A percentile compares a stretch with the other conserved stretches of the same genome.
Conservation (phyloP, 345 rosid species). For the Populus euphratica region DNA sequence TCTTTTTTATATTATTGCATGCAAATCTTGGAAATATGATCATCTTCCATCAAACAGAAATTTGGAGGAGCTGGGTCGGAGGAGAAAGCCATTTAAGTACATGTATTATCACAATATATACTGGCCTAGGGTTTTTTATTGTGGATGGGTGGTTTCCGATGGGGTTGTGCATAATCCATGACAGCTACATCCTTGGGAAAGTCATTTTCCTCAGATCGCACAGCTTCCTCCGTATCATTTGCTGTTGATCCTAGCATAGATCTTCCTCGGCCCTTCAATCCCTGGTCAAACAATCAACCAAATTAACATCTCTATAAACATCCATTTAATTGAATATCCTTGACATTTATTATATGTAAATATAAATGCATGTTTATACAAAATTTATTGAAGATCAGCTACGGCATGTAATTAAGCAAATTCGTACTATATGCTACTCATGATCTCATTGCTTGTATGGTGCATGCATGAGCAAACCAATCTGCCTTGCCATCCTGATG, state of each 20-base stretch:
- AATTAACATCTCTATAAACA: background rate
- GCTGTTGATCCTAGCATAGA: conserved; percentile 20
- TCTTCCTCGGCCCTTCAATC: conserved; percentile 18
- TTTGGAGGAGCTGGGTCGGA: background rate
- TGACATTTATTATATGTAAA: background rate
- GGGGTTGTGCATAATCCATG: conserved; percentile 89
- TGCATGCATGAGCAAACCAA: conserved; percentile 17
- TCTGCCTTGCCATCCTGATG: conserved; percentile 1
- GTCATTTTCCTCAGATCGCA: conserved; percentile 29
- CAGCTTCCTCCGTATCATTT: conserved; percentile 22
- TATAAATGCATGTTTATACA: background rate
- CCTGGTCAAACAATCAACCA: conserved; percentile 18
- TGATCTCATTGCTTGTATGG: background rate
- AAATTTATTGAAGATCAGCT: background rate
- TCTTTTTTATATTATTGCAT: background rate
- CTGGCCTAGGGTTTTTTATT: conserved; percentile 50
- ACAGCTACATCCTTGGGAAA: conserved; percentile 44
- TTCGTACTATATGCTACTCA: background rate
- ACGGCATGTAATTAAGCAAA: background rate
- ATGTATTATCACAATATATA: background rate
- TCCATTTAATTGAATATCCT: background rate
- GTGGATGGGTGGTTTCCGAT: conserved; percentile 90
- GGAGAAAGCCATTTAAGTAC: background rate
- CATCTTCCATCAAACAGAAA: background rate
- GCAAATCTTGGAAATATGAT: background rate